Base-by-base conservation (phyloP, 2,329 filamentous ascomycete species). In the Colletotrichum neosansevieriae region DNA sequence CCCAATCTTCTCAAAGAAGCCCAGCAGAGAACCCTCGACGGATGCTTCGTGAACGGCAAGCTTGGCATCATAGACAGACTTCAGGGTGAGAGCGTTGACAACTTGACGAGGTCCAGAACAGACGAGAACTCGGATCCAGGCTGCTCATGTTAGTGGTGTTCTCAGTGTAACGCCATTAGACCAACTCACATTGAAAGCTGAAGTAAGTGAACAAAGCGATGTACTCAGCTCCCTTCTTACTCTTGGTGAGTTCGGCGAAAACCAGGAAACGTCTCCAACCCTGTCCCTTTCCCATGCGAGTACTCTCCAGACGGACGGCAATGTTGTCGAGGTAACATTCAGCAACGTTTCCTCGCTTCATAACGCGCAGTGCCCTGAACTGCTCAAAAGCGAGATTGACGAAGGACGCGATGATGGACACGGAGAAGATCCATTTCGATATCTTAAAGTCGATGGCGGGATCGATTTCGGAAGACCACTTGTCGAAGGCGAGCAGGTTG, bases 361-460 rank as follows among this genome's bases (percentile, higher is more conserved):
- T 97, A 58, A 97, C 93, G 51, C 91, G 89, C 70, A 91, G 82
- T 29, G 95, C 94, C 61, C 92, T 89, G 54, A 97, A 76, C 82
- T 93, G 94, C 79, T 97, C 92, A 75, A 92, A 96, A 15, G 82
- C 84, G 32, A 97, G 86, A 72, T 98, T 92, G 71, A 94, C 82
- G 78, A 95, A 94, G 10, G 94, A 98, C 40, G 96, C 85, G 71
- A 98, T 91, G 76, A 99, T 98, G 78, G 94, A 97, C 63, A 89
- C 88, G 32, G 93, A 92, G 78, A 98, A 99, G 77, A 99, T 94
- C 94, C 94, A 98, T 82, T 96, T 97, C 12, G 94, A 92, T 61
- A 95, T 87, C 56, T 88, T 82, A 75, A 97, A 89, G 3, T 90
- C 87, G 72, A 98, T 91, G 45, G 88, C 86, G 1, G 94, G 94